Evolutionary conservation across 179 eudicot genomes (phyloP).

Genomic region (Spergularia azorica): DNA sequence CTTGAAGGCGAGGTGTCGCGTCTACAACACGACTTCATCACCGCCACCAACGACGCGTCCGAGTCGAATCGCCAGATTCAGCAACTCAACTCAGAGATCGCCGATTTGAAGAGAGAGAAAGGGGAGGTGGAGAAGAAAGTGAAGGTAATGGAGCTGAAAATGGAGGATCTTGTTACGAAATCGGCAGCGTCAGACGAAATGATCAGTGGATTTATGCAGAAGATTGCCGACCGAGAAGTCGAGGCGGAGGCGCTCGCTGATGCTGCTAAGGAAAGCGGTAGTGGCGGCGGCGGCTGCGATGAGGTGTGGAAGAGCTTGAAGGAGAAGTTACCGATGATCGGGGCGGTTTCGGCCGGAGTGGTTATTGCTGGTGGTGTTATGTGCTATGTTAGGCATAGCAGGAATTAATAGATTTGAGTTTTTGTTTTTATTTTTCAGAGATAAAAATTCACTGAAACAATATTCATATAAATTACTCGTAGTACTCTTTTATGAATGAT

Average conservation of each 20-base stretch:
- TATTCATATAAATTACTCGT: neutral
- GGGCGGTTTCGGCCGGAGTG: neutral
- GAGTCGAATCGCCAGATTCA: neutral
- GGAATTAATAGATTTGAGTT: neutral
- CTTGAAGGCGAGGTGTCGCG: conserved; percentile 14
- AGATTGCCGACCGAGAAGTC: conserved; percentile 5
- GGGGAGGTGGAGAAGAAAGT: neutral
- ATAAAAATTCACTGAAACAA: too few species aligned
- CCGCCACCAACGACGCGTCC: neutral
- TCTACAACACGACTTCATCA: neutral
- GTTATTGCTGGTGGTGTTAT: conserved; percentile 10
- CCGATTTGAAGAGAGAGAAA: conserved; percentile 5
- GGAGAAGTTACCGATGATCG: conserved; percentile 15
- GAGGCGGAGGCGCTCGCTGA: neutral
- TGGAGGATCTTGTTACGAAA: neutral
- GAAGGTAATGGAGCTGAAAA: neutral
- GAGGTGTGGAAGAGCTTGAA: neutral
- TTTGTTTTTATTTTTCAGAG: too few species aligned
- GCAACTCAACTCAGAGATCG: neutral
- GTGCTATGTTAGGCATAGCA: conserved; percentile 11
- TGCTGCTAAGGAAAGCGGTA: neutral
- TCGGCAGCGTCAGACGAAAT: neutral
- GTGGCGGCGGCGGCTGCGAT: neutral
- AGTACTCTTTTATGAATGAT: neutral
- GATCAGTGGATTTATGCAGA: conserved; percentile 4